Evolutionary conservation across 352 stramenopile species (phyloP), one percentile per base, ranked within the genome.

Genomic region (Globisporangium uncinulatum): DNA sequence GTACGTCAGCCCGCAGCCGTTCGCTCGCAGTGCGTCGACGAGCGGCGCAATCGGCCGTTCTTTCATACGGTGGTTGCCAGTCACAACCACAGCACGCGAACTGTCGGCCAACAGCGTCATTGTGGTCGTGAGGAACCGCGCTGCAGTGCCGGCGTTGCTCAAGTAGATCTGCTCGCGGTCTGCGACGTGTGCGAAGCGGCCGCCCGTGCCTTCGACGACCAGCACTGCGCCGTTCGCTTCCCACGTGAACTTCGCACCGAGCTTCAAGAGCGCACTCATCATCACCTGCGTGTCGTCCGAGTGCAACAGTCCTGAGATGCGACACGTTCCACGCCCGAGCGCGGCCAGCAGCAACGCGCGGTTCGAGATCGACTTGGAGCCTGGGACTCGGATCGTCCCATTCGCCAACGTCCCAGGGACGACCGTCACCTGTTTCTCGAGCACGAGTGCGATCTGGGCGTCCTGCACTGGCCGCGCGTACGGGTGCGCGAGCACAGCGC

Each of bases 361-460:
- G 74, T 99, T 99, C 50, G 92, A 98, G 46, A 99, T 89, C n/a
- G 92, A 98, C 73, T 99, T 99, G 54, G 92, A 98, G 51, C 96
- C 95, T 6, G 97, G 96, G 39, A 99, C 83, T 20, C 79, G 74
- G 54, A 93, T 83, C n/a, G 54, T 60, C 29, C 83, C 83, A n/a
- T 74, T 61, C 13, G 81, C 76, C 15, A 60, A 58, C 4, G 57
- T 31, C 0, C 77, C 75, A 15, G 76, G 74, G 56, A 86, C 65
- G 71, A 92, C 76, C 19, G 70, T 61, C 32, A 88, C 71, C 54
- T 89, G 79, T 49, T 86, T 87, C 59, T 93, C 83, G 9, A 93
- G 67, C 39, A 89, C 83, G 10, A 90, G 61, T 54, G 75, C 73
- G 57, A 93, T 93, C 71, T 89, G 76, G 6, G 73, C 66, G 57